A percentile compares a stretch with the other conserved stretches of the same genome.
phyloP scores from a whole-genome alignment of 257 asterid genomes.

The Anisodus acutangulus region DNA sequence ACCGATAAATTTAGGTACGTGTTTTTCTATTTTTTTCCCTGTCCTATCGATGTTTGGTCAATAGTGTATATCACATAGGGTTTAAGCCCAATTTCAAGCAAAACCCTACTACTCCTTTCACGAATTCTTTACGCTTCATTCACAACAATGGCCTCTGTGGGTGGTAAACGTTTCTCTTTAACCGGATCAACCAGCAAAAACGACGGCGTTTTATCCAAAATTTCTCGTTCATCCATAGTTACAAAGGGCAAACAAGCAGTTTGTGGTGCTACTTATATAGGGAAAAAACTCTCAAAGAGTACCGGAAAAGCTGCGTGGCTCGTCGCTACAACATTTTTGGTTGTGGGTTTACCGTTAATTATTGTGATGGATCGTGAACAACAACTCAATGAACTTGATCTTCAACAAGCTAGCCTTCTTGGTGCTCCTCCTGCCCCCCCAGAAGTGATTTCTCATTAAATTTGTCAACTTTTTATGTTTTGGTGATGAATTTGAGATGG shows the following conservation, averaged over 20 bases:
- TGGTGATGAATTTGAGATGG: not conserved
- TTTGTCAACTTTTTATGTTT: not conserved
- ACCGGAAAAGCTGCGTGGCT: conserved; percentile 24
- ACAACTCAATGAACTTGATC: conserved; percentile 49
- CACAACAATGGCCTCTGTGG: conserved; percentile 17
- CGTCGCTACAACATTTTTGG: conserved; percentile 15
- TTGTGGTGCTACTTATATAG: conserved; percentile 56
- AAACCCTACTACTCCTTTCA: not conserved
- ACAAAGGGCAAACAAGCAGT: conserved; percentile 54
- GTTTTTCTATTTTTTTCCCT: not conserved
- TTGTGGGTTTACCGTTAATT: not conserved
- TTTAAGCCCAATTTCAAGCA: not conserved
- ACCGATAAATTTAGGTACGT: no score
- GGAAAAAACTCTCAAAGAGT: conserved; percentile 58
- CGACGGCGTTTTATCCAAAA: conserved; percentile 45
- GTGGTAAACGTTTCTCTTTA: not conserved
- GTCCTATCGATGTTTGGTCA: not conserved
- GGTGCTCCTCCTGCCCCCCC: not conserved
- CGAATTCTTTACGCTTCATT: no score
- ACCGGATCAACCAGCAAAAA: conserved; percentile 26
- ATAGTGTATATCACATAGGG: not conserved
- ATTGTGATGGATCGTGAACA: conserved; percentile 21
- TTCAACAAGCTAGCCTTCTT: conserved; percentile 30
- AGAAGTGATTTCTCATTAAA: not conserved
- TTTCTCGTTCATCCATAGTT: conserved; percentile 48